Evolutionary conservation across 1,284 basidiomycete species (phyloP), one percentile per base, ranked within the genome.

Genomic region (Cryptococcus deneoformans): DNA sequence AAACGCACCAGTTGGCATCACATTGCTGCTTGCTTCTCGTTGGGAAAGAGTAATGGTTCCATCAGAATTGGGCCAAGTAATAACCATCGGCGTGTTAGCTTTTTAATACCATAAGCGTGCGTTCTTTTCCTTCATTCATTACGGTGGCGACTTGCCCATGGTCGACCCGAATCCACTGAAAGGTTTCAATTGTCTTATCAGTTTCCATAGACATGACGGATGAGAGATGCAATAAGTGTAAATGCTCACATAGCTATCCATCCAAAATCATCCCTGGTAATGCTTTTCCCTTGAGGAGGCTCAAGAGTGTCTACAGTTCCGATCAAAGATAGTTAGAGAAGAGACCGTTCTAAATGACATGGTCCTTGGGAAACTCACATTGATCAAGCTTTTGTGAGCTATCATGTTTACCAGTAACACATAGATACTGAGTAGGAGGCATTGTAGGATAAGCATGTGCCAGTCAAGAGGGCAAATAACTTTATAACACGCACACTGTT

Each of bases 61-160:
- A 60, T 84, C 81, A 10, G 72, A 69, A 65, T 85, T 85, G 6
- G 82, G 76, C 86, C 86, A 88, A 73, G 84, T 81, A 47, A 88
- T 83, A 52, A 87, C 82, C 83, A 87, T 84, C 0, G 83, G 82
- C 9, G 81, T 77, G 59, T 79, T 61, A 7, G 78, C 29, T 29
- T 29, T 29, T 75, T n/a, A n/a, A 12, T 42, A 40, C 7, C 8
- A 14, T 45, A n/a, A 45, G 43, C 12, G 14, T 10, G 16, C 14
- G 12, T n/a, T 8, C 14, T 9, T 8, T n/a, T 14, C 16, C 16
- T 36, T 58, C 38, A 24, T 1, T 24, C 12, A 34, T 8, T n/a
- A 0, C 37, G 6, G 8, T 34, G 20, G 12, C 35, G 11, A 50
- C 29, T 29, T 29, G 29, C 29, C 66, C 85, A 86, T 86, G 50